A percentile compares a stretch with the other conserved stretches of the same genome.
These are phyloP conservation scores for Xylaria sp. DNA, from an alignment of 2,329 filamentous ascomycete genomes.

Conservation along the genomic window DNA sequence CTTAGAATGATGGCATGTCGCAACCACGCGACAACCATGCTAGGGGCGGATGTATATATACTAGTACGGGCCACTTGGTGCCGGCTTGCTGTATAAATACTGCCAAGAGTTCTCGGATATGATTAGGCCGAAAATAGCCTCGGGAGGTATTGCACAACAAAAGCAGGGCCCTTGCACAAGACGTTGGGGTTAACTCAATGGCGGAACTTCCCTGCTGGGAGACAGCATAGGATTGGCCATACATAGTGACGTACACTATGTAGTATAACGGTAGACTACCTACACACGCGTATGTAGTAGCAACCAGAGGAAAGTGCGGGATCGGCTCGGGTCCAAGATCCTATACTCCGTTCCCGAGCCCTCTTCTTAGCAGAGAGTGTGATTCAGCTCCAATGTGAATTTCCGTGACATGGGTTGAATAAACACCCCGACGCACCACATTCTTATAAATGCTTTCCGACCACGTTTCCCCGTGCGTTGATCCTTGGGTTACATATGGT, in stretches of 20 bases:
- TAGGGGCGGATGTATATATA: neutral
- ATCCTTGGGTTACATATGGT: neutral
- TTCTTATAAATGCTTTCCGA: neutral
- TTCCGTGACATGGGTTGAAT: neutral
- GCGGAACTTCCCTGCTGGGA: neutral
- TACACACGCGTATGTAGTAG: neutral
- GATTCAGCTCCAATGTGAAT: neutral
- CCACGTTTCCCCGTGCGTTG: neutral
- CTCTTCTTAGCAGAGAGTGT: neutral
- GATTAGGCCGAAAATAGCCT: slow-evolving; percentile 3
- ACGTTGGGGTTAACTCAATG: neutral
- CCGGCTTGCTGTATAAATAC: neutral
- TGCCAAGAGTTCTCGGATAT: slow-evolving; percentile 4
- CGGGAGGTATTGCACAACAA: neutral
- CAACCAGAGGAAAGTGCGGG: neutral
- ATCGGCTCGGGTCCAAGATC: neutral
- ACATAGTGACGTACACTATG: neutral
- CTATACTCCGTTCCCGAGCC: neutral
- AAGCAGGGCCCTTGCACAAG: neutral
- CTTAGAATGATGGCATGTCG: neutral
- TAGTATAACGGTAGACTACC: neutral
- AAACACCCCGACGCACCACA: neutral
- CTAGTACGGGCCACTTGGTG: no score
- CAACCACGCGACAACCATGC: neutral
- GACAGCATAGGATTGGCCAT: neutral